These are phyloP conservation scores for Entomortierella parvispora DNA, from an alignment of 192 early-diverging fungal genomes.

Conservation along the genomic window DNA sequence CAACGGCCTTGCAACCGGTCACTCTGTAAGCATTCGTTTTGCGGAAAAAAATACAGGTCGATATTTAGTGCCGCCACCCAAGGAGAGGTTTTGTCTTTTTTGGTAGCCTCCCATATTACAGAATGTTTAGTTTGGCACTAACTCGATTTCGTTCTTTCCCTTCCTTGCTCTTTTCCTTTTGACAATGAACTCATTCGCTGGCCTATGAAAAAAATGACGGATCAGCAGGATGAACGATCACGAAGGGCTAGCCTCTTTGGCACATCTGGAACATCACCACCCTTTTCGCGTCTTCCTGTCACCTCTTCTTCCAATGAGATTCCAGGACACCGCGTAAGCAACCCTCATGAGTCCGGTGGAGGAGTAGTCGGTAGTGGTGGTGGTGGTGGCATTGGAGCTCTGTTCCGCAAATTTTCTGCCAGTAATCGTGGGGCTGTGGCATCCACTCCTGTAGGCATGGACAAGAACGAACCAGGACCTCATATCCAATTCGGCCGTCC, in stretches of 20 bases:
- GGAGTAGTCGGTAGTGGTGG: no score
- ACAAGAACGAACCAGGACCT: constrained; percentile 25
- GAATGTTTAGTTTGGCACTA: no score
- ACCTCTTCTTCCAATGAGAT: not conserved
- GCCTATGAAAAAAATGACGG: not conserved
- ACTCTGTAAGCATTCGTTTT: not conserved
- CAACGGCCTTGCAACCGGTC: not conserved
- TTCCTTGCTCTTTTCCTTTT: no score
- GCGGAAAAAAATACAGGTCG: constrained; percentile 4
- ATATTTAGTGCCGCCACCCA: no score
- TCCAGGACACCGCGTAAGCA: not conserved
- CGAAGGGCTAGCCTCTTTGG: constrained; percentile 15
- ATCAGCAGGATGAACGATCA: not conserved
- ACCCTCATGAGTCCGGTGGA: not conserved
- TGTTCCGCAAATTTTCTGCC: constrained; percentile 35
- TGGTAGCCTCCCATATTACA: no score
- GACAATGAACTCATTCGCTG: no score
- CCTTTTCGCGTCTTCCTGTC: constrained; percentile 2
- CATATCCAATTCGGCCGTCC: not conserved
- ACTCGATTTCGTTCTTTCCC: no score
- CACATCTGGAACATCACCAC: constrained; percentile 5
- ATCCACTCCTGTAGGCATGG: not conserved
- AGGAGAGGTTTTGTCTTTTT: no score
- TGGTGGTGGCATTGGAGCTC: constrained; percentile 21
- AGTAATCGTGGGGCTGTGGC: not conserved